Conservation (phyloP, 768 basidiomycete species). For the Rhodotorula paludigena region DNA sequence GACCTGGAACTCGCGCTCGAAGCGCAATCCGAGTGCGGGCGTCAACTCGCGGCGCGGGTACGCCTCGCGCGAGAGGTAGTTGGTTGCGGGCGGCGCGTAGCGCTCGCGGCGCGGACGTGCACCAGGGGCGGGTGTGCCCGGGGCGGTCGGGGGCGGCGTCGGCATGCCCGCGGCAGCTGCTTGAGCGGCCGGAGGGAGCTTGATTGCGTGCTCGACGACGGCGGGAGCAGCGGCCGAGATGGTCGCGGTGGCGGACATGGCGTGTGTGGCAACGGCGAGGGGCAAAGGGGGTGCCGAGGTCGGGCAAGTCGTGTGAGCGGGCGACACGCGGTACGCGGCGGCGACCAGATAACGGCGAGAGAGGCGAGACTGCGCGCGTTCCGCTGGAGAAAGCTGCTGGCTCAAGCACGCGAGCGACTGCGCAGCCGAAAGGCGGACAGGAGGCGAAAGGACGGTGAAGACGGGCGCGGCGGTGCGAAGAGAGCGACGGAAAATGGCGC, state of each 20-base stretch:
- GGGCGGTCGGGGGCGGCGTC: slow-evolving; percentile 1
- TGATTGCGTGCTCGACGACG: background rate
- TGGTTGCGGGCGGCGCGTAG: slow-evolving; percentile 9
- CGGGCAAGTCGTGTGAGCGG: background rate
- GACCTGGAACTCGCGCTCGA: slow-evolving; percentile 20
- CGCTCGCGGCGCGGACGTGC: background rate
- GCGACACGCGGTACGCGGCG: background rate
- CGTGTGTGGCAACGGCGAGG: too few species aligned
- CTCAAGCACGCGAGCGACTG: too few species aligned
- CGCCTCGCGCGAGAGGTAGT: slow-evolving; percentile 1
- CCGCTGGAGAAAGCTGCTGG: too few species aligned
- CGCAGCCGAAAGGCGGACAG: too few species aligned
- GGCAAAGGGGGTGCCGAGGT: background rate
- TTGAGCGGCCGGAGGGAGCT: background rate
- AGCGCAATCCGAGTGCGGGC: slow-evolving; percentile 27
- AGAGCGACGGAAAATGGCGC: too few species aligned
- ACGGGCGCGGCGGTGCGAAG: too few species aligned
- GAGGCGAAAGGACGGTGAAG: too few species aligned
- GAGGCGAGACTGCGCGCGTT: too few species aligned
- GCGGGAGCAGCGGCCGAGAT: background rate
- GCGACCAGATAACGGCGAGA: too few species aligned
- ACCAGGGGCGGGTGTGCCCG: background rate
- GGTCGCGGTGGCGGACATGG: background rate
- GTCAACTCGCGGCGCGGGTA: background rate
- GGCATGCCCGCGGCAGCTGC: background rate